Base-by-base conservation (phyloP, 352 stramenopile species). In the Globisporangium iwayamae region DNA sequence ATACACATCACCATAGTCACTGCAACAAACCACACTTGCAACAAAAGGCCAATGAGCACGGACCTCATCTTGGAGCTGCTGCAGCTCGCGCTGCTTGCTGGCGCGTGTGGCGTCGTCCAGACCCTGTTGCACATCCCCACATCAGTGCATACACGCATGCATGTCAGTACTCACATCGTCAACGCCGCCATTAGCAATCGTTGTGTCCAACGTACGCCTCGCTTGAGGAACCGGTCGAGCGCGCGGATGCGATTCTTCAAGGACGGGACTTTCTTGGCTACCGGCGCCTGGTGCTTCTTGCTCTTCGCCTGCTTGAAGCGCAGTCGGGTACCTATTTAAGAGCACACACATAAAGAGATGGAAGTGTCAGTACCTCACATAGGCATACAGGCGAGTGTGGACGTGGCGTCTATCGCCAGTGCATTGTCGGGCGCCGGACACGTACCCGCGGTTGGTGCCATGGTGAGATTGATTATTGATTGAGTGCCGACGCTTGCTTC, bases 221-320 rank as follows among this genome's bases (percentile, higher is more conserved):
- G 83, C 73, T 81, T 86, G 46, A 93, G 76, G 62, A 92, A 93
- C 41, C 85, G 85, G 65, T 93, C 81, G 32, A 93, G 72, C 3
- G 75, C 83, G 39, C 85, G 85, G 52, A 93, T 93, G 63, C 82
- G 85, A 60, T 93, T 93, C 74, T 93, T 93, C 55, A 92, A 75
- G 38, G 85, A 93, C 56, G 81, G 85, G 10, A 85, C 65, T 62
- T 93, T 93, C 68, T 92, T 93, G 48, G 62, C 45, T 10, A 39
- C 38, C 34, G 75, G 60, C 10, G 38, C 51, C 56, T 69, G 68
- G 18, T 77, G 75, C 46, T 87, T 89, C 67, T 87, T 90, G 32
- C 65, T 61, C 22, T 69, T 75, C 47, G 73, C 67, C 52, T 87
- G 80, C 61, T 91, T 84, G 57, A 89, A 86, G 65, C 85, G 85